These are phyloP conservation scores for Tripterygium wilfordii DNA, from an alignment of 177 flowering plant species.

Conservation along the genomic window DNA sequence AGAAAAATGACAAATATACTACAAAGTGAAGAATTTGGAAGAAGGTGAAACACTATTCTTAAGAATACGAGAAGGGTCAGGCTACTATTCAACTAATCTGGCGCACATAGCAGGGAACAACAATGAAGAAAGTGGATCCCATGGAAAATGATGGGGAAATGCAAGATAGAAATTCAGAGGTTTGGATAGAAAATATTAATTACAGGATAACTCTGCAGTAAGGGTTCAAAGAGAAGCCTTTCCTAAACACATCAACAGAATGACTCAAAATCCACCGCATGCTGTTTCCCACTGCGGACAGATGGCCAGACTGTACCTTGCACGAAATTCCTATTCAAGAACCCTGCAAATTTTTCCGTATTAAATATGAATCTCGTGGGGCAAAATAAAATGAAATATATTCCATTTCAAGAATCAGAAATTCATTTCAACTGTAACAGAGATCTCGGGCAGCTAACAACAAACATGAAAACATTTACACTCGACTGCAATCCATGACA, in stretches of 20 bases:
- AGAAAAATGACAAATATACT: neutral
- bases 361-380: too few species aligned
- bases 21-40: too few species aligned
- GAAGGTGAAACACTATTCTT: too few species aligned
- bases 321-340: neutral
- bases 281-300: slow-evolving; percentile 25
- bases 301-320: slow-evolving; percentile 11
- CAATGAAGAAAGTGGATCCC: slow-evolving; percentile 54
- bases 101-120: slow-evolving; percentile 52
- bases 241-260: slow-evolving; percentile 60
- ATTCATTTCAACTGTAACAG: too few species aligned
- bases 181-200: slow-evolving; percentile 3
- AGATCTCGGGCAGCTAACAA: too few species aligned
- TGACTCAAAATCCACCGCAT: slow-evolving; percentile 72
- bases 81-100: slow-evolving; percentile 48
- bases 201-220: slow-evolving; percentile 82
- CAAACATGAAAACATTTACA: too few species aligned
- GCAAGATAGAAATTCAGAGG: neutral
- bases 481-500: too few species aligned
- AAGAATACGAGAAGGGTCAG: too few species aligned
- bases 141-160: slow-evolving; percentile 18
- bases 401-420: too few species aligned
- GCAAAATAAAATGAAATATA: too few species aligned
- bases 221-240: slow-evolving; percentile 61
- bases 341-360: slow-evolving; percentile 30